These are phyloP conservation scores for Angomonas deanei DNA, from an alignment of 208 protist species.

Conservation along the genomic window DNA sequence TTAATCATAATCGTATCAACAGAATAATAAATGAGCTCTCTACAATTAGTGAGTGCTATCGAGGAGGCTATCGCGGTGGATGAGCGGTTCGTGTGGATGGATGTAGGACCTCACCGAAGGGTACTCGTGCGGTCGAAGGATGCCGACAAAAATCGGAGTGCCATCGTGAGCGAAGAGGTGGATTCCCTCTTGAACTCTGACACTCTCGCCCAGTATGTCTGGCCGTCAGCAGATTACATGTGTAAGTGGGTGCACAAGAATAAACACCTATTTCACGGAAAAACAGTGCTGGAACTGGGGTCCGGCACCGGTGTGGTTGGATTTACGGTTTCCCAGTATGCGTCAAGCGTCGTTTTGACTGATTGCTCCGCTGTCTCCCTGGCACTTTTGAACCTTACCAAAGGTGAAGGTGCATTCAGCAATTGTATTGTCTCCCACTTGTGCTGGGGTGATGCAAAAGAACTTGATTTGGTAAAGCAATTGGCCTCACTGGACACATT, in stretches of 20 bases:
- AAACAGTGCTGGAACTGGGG: slow-evolving; percentile 52
- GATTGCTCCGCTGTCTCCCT: slow-evolving; percentile 43
- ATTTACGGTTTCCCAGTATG: slow-evolving; percentile 21
- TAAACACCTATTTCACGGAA: slow-evolving; percentile 18
- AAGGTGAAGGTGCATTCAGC: slow-evolving; percentile 1
- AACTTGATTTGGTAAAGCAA: slow-evolving; percentile 16
- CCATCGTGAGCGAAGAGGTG: background rate
- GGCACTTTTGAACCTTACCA: slow-evolving; percentile 25
- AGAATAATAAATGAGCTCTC: too few relatives aligned
- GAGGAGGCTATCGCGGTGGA: background rate
- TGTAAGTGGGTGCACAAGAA: slow-evolving; percentile 24
- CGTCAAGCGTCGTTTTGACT: slow-evolving; percentile 30
- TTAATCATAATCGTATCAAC: too few relatives aligned
- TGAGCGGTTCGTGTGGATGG: background rate
- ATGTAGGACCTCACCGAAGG: background rate
- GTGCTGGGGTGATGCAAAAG: slow-evolving; percentile 33
- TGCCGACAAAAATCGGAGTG: background rate
- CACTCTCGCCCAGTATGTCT: slow-evolving; percentile 47
- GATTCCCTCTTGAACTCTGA: slow-evolving; percentile 24
- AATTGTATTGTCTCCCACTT: slow-evolving; percentile 24
- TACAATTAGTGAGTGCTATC: too few relatives aligned
- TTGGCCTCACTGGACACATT: slow-evolving; percentile 19
- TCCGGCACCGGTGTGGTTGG: slow-evolving; percentile 50
- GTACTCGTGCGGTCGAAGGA: background rate
- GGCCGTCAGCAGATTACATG: slow-evolving; percentile 32